phyloP scores from a whole-genome alignment of 2,329 filamentous ascomycete species.

The Metarhizium album region DNA sequence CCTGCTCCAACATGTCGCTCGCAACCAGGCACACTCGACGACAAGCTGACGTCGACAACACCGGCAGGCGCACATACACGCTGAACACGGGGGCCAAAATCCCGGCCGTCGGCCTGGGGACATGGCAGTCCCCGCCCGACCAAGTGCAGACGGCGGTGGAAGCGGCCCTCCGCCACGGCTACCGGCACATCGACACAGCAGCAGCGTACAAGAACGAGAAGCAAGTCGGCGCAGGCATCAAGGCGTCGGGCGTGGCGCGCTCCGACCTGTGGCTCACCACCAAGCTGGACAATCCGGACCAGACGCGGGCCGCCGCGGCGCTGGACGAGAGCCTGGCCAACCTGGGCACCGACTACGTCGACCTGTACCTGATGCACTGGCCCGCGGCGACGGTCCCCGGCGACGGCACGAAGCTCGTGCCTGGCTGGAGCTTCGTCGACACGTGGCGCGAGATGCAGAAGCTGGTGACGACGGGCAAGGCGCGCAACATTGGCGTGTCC shows the following conservation, averaged over 20 bases:
- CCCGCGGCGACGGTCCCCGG: slow-evolving; percentile 52
- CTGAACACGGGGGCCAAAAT: slow-evolving; percentile 72
- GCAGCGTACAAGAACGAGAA: slow-evolving; percentile 68
- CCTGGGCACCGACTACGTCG: slow-evolving; percentile 54
- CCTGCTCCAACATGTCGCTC: not conserved
- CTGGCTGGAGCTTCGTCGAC: slow-evolving; percentile 74
- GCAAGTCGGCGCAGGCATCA: slow-evolving; percentile 56
- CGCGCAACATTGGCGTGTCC: slow-evolving; percentile 72
- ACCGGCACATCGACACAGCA: slow-evolving; percentile 68
- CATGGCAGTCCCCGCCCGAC: slow-evolving; percentile 64
- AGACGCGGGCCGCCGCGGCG: slow-evolving; percentile 55
- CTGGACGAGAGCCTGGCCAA: slow-evolving; percentile 49
- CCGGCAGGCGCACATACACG: slow-evolving; percentile 38
- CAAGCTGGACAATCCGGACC: slow-evolving; percentile 74
- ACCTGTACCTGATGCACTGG: slow-evolving; percentile 66
- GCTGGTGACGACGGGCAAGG: slow-evolving; percentile 57
- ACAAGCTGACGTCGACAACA: no score
- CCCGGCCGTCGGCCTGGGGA: slow-evolving; percentile 64
- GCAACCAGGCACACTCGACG: no score
- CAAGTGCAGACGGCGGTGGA: slow-evolving; percentile 63
- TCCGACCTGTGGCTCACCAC: slow-evolving; percentile 63
- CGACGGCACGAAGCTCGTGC: slow-evolving; percentile 54
- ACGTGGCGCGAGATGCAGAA: slow-evolving; percentile 71
- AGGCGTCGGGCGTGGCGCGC: slow-evolving; percentile 52
- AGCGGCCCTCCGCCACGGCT: slow-evolving; percentile 54